A percentile compares a stretch with the other conserved stretches of the same genome.
phyloP scores from a whole-genome alignment of 2,329 filamentous ascomycete genomes.

The Aspergillus pseudoterreus region DNA sequence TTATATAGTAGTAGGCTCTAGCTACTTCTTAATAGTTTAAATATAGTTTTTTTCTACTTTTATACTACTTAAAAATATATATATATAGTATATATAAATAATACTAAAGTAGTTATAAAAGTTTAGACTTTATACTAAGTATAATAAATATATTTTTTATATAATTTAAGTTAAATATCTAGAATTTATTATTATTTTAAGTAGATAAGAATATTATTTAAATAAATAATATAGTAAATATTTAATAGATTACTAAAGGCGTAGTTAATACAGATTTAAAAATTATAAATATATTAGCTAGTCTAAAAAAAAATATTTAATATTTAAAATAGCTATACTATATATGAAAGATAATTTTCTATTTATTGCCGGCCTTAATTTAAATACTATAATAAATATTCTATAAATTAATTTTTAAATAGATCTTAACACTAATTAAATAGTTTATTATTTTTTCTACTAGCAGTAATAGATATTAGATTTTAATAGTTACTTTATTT shows the following conservation, averaged over 20 bases:
- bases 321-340: too few relatives aligned
- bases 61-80: neutral
- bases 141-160: neutral
- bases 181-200: neutral
- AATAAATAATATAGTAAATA: too few relatives aligned
- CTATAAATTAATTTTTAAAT: too few relatives aligned
- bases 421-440: too few relatives aligned
- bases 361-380: neutral
- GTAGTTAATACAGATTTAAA: too few relatives aligned
- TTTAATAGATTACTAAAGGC: neutral
- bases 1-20: too few relatives aligned
- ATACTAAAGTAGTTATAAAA: neutral
- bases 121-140: neutral
- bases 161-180: neutral
- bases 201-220: neutral
- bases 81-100: too few relatives aligned
- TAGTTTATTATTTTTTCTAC: neutral
- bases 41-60: too few relatives aligned
- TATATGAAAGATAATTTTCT: neutral
- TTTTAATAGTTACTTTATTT: neutral
- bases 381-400: too few relatives aligned
- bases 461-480: neutral
- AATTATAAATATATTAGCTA: too few relatives aligned
- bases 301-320: too few relatives aligned
- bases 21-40: too few relatives aligned